Evolutionary conservation across 768 basidiomycete genomes (phyloP).

Genomic region (Baorangia bicolor): DNA sequence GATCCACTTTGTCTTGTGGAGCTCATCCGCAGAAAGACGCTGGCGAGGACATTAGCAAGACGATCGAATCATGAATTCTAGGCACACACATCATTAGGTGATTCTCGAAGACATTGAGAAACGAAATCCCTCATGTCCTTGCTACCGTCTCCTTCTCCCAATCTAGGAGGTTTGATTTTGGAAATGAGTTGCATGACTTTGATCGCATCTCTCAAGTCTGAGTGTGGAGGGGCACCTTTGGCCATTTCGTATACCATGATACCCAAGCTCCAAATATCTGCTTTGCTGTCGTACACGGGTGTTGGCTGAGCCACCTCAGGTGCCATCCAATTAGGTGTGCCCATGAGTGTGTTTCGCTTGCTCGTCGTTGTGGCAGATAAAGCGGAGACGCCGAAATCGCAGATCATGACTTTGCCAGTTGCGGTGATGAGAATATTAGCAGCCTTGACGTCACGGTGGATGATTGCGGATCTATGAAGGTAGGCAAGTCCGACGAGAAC

Average conservation of each 20-base stretch:
- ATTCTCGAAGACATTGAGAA: conserved; percentile 75
- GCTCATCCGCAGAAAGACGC: conserved; percentile 88
- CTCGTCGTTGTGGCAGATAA: conserved; percentile 79
- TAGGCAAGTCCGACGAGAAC: conserved; percentile 84
- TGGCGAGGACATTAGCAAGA: conserved; percentile 32
- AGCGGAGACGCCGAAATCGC: conserved; percentile 98
- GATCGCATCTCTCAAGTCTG: conserved; percentile 77
- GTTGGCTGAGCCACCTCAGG: conserved; percentile 92
- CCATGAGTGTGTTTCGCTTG: conserved; percentile 94
- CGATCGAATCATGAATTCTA: background rate
- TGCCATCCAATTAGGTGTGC: conserved; percentile 99
- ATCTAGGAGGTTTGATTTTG: conserved; percentile 74
- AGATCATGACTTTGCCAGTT: conserved; percentile 89
- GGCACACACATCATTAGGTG: conserved; percentile 66
- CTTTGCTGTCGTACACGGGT: conserved; percentile 94
- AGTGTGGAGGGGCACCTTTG: conserved; percentile 93
- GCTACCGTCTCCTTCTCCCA: conserved; percentile 75
- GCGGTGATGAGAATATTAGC: conserved; percentile 93
- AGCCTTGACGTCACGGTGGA: conserved; percentile 97
- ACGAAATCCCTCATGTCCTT: conserved; percentile 90
- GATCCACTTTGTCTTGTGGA: conserved; percentile 88
- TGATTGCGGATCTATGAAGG: conserved; percentile 91
- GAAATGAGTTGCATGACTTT: conserved; percentile 90
- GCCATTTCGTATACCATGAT: conserved; percentile 97
- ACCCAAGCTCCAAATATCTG: conserved; percentile 97